phyloP scores from a whole-genome alignment of 495 filamentous ascomycete species.

The Aspergillus mulundensis region DNA sequence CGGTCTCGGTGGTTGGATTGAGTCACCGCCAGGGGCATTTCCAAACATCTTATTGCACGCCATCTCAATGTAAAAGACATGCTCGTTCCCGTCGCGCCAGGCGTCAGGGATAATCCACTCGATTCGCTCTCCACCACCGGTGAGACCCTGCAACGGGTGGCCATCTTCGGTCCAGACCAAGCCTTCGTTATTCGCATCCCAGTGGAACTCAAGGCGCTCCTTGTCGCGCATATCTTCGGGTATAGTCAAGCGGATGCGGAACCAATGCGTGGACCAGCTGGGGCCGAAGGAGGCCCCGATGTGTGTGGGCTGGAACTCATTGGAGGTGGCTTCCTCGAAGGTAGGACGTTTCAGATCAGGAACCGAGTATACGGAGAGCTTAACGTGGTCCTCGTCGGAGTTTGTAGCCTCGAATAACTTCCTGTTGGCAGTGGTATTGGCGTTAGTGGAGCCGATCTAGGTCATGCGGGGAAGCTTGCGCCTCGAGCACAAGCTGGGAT shows the following conservation, averaged over 20 bases:
- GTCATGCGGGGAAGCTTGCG: background rate
- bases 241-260: constrained; percentile 73
- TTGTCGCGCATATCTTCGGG: constrained; percentile 67
- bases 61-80: constrained; percentile 94
- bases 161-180: constrained; percentile 87
- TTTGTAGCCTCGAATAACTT: constrained; percentile 73
- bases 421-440: constrained; percentile 30
- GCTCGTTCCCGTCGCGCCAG: constrained; percentile 78
- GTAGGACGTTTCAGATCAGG: constrained; percentile 74
- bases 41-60: constrained; percentile 99
- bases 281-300: constrained; percentile 83
- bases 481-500: background rate
- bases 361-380: constrained; percentile 81
- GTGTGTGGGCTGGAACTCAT: constrained; percentile 70
- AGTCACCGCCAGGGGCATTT: constrained; percentile 79
- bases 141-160: constrained; percentile 84
- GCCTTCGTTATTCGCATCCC: constrained; percentile 91
- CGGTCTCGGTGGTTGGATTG: constrained; percentile 82
- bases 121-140: constrained; percentile 81
- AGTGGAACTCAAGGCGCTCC: constrained; percentile 84
- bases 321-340: constrained; percentile 83
- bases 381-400: constrained; percentile 70
- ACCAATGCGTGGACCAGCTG: constrained; percentile 99
- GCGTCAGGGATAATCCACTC: constrained; percentile 85
- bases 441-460: background rate